Conservation (phyloP, 2,329 filamentous ascomycete species). For the Penicillium sp. region DNA sequence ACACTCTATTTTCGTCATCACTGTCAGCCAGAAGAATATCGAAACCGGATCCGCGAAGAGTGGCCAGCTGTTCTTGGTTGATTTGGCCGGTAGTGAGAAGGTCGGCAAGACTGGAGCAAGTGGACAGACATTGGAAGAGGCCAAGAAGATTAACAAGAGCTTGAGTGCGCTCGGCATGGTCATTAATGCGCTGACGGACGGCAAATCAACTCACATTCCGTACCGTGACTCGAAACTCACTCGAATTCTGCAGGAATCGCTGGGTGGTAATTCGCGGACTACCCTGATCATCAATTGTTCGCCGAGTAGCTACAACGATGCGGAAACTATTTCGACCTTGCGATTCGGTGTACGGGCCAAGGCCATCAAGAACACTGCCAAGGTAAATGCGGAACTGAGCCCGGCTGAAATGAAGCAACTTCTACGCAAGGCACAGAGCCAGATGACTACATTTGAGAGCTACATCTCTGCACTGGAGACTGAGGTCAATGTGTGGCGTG, state of each 20-base stretch:
- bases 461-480: conserved; percentile 82
- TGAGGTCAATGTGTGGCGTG: conserved; percentile 84
- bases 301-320: conserved; percentile 97
- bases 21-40: conserved; percentile 95
- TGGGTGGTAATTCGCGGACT: conserved; percentile 97
- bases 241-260: conserved; percentile 91
- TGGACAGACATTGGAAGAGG: conserved; percentile 94
- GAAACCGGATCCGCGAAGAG: conserved; percentile 96
- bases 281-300: conserved; percentile 98
- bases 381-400: conserved; percentile 97
- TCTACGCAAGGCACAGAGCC: conserved; percentile 86
- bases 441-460: conserved; percentile 82
- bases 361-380: conserved; percentile 99
- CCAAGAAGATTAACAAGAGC: conserved; percentile 99
- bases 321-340: conserved; percentile 87
- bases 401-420: conserved; percentile 91
- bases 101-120: conserved; percentile 98
- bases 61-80: conserved; percentile 93
- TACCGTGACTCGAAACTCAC: conserved; percentile 99
- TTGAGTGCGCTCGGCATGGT: conserved; percentile 98
- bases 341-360: conserved; percentile 96
- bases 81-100: conserved; percentile 97
- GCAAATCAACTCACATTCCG: conserved; percentile 92
- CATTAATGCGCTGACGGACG: conserved; percentile 95
- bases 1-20: conserved; percentile 97